A percentile compares a stretch with the other conserved stretches of the same genome.
Conservation (phyloP, 2,329 filamentous ascomycete species). For the Diaporthe destruens region DNA sequence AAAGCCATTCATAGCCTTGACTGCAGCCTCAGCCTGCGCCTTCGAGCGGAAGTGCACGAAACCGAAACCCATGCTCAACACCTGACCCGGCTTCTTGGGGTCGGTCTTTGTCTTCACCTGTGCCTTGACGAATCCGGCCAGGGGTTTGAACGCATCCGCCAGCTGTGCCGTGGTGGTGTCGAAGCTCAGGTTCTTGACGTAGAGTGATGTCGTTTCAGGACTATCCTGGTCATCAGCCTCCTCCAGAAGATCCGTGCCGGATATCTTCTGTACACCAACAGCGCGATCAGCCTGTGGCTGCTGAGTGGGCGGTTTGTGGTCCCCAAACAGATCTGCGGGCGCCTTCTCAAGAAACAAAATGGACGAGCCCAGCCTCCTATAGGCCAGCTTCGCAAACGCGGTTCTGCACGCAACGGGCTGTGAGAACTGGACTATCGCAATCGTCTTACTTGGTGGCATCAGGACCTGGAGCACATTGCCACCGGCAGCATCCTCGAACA, state of each 20-base stretch:
- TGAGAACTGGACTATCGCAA: constrained; percentile 91
- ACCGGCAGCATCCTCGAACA: constrained; percentile 80
- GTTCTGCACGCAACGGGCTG: constrained; percentile 83
- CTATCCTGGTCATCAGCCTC: constrained; percentile 65
- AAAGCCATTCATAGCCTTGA: constrained; percentile 88
- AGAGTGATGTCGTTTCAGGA: constrained; percentile 82
- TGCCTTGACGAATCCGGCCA: constrained; percentile 91
- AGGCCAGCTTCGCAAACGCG: constrained; percentile 87
- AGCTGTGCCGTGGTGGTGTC: constrained; percentile 83
- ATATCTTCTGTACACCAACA: constrained; percentile 70
- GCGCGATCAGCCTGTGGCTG: constrained; percentile 53
- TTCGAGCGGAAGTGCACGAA: constrained; percentile 91
- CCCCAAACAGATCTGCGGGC: constrained; percentile 81
- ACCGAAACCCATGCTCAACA: constrained; percentile 96
- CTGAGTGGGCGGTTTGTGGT: constrained; percentile 47
- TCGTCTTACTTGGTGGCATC: constrained; percentile 93
- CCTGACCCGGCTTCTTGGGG: constrained; percentile 88
- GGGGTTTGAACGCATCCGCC: constrained; percentile 80
- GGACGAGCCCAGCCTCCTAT: constrained; percentile 90
- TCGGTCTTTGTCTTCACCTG: constrained; percentile 94
- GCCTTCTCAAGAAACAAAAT: constrained; percentile 95
- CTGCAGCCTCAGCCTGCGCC: constrained; percentile 81
- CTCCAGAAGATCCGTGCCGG: constrained; percentile 76
- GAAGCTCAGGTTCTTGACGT: constrained; percentile 95
- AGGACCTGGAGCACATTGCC: constrained; percentile 85